Conservation (phyloP, 2,329 filamentous ascomycete genomes). For the Ophiostoma piceae region DNA sequence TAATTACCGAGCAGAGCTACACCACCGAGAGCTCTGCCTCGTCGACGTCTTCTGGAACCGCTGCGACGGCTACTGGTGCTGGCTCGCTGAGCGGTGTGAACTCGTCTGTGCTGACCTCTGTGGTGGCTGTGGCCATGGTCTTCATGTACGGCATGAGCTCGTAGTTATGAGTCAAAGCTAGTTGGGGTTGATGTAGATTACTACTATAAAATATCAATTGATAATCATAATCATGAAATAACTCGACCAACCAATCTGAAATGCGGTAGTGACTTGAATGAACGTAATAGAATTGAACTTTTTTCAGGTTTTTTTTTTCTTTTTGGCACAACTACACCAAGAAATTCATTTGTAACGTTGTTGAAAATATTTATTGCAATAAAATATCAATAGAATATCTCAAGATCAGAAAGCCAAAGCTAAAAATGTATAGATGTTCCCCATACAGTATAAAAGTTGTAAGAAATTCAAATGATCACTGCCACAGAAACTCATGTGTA, state of each 20-base stretch:
- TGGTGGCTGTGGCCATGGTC: conserved; percentile 37
- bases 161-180: conserved; percentile 27
- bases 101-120: conserved; percentile 33
- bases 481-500: neutral
- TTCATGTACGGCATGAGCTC: conserved; percentile 38
- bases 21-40: conserved; percentile 15
- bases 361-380: too few relatives aligned
- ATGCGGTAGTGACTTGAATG: too few relatives aligned
- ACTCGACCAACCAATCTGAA: too few relatives aligned
- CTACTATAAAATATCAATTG: neutral
- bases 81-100: conserved; percentile 28
- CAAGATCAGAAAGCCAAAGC: neutral
- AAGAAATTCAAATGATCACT: neutral
- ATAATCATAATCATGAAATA: neutral
- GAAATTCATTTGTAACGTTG: too few relatives aligned
- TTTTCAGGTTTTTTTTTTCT: too few relatives aligned
- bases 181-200: neutral
- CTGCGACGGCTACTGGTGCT: conserved; percentile 9
- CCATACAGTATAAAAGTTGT: neutral
- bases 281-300: too few relatives aligned
- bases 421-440: neutral
- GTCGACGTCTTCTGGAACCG: neutral
- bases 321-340: too few relatives aligned
- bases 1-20: conserved; percentile 33
- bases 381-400: neutral